phyloP scores from a whole-genome alignment of 306 rosid genomes.

The Acacia melanoxylon region DNA sequence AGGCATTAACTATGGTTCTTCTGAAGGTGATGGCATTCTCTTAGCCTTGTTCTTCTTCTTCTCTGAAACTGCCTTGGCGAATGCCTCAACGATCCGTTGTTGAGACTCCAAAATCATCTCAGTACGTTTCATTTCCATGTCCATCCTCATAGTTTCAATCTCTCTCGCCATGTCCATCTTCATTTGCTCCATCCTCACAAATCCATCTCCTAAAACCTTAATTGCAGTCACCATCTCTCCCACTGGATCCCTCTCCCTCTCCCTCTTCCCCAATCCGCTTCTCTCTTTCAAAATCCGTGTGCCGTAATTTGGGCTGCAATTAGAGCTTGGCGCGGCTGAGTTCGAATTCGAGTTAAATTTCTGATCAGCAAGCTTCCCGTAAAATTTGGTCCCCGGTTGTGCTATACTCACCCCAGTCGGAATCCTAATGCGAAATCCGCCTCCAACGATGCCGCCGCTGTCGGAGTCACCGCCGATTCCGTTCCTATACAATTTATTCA shows the following conservation, averaged over 20 bases:
- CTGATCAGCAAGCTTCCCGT: slow-evolving; percentile 41
- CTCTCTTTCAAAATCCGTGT: slow-evolving; percentile 59
- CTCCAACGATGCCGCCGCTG: slow-evolving; percentile 13
- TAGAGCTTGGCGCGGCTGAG: slow-evolving; percentile 27
- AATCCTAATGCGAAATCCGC: slow-evolving; percentile 75
- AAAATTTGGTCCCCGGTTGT: slow-evolving; percentile 63
- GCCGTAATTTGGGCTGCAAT: slow-evolving; percentile 40
- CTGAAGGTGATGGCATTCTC: slow-evolving; percentile 51
- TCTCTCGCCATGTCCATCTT: slow-evolving; percentile 98
- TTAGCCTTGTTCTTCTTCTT: slow-evolving; percentile 65
- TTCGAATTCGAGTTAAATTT: slow-evolving; percentile 50
- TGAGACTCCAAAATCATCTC: slow-evolving; percentile 96
- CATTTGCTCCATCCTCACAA: slow-evolving; percentile 91
- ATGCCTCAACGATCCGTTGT: slow-evolving; percentile 83
- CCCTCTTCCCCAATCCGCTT: slow-evolving; percentile 51
- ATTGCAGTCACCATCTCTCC: slow-evolving; percentile 82
- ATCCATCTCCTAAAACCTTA: slow-evolving; percentile 84
- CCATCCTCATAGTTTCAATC: slow-evolving; percentile 86
- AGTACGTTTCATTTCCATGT: slow-evolving; percentile 94
- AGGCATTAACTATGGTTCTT: slow-evolving; percentile 9
- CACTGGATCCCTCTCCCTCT: slow-evolving; percentile 62
- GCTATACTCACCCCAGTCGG: slow-evolving; percentile 76
- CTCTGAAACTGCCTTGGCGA: slow-evolving; percentile 80
- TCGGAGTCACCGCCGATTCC: slow-evolving; percentile 32
- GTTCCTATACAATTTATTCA: slow-evolving; percentile 64